These are phyloP conservation scores for Botrytis squamosa DNA, from an alignment of 2,329 filamentous ascomycete genomes.

Conservation along the genomic window DNA sequence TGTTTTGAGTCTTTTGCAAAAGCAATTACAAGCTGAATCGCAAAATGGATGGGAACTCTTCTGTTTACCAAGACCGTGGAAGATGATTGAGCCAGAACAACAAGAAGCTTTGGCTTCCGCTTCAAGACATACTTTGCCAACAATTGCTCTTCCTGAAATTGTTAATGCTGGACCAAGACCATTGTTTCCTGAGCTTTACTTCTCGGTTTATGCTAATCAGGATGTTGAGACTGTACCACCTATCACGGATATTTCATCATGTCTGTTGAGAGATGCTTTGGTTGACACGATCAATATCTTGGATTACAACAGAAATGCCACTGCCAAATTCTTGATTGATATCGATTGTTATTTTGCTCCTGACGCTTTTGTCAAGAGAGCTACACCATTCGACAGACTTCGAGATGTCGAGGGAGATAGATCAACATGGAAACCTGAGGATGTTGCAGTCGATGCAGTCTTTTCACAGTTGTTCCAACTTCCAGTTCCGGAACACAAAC, in stretches of 20 bases:
- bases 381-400: constrained; percentile 87
- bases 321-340: constrained; percentile 87
- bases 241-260: constrained; percentile 72
- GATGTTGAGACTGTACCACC: constrained; percentile 86
- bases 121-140: constrained; percentile 75
- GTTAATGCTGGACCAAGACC: constrained; percentile 72
- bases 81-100: constrained; percentile 61
- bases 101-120: constrained; percentile 57
- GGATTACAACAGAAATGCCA: constrained; percentile 85
- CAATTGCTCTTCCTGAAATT: constrained; percentile 71
- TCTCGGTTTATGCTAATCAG: constrained; percentile 87
- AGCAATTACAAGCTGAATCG: constrained; percentile 78
- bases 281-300: constrained; percentile 92
- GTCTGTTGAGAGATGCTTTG: constrained; percentile 79
- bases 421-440: constrained; percentile 94
- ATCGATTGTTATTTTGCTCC: constrained; percentile 92
- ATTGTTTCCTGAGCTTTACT: constrained; percentile 88
- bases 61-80: constrained; percentile 67
- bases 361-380: constrained; percentile 88
- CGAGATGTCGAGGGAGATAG: constrained; percentile 63
- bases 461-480: constrained; percentile 93
- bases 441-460: constrained; percentile 94
- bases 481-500: constrained; percentile 83
- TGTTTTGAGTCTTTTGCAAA: constrained; percentile 78
- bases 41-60: constrained; percentile 71